Evolutionary conservation across 2,329 filamentous ascomycete genomes (phyloP).

Genomic region (Penicillium sp.): DNA sequence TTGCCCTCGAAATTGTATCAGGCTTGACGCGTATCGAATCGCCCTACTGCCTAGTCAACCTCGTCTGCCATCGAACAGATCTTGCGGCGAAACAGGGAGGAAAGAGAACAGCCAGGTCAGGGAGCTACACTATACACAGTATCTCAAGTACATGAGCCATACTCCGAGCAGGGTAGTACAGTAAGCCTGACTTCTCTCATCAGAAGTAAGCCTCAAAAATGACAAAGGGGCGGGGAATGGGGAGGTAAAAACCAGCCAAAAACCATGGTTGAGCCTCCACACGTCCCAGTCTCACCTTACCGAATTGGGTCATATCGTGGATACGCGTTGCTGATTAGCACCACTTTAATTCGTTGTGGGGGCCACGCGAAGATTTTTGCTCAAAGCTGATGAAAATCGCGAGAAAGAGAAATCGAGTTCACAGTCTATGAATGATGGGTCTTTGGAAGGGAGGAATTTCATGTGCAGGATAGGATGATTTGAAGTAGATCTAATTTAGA

Average conservation of each 20-base stretch:
- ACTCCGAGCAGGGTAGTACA: neutral
- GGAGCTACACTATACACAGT: neutral
- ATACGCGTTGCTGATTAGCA: conserved; percentile 29
- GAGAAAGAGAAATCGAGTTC: neutral
- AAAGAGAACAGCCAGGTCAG: neutral
- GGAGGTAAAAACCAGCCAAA: conserved; percentile 22
- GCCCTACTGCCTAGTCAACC: conserved; percentile 21
- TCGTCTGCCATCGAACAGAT: conserved; percentile 5
- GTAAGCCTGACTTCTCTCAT: neutral
- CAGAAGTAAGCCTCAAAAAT: neutral
- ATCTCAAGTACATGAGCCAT: neutral
- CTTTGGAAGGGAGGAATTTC: neutral
- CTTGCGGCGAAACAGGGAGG: conserved; percentile 7
- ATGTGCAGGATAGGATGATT: neutral
- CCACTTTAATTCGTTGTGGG: conserved; percentile 26
- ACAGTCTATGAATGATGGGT: neutral
- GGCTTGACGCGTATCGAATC: conserved; percentile 26
- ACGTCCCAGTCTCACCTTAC: conserved; percentile 27
- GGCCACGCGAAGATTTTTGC: conserved; percentile 20
- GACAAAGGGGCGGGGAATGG: conserved; percentile 29
- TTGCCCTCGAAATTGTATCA: conserved; percentile 18
- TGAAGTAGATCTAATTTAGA: neutral
- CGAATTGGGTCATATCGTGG: conserved; percentile 30
- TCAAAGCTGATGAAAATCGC: conserved; percentile 1
- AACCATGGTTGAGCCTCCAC: conserved; percentile 39